Evolutionary conservation across 1,139 yeast genomes (phyloP).

Genomic region (Yamadazyma siamensis): DNA sequence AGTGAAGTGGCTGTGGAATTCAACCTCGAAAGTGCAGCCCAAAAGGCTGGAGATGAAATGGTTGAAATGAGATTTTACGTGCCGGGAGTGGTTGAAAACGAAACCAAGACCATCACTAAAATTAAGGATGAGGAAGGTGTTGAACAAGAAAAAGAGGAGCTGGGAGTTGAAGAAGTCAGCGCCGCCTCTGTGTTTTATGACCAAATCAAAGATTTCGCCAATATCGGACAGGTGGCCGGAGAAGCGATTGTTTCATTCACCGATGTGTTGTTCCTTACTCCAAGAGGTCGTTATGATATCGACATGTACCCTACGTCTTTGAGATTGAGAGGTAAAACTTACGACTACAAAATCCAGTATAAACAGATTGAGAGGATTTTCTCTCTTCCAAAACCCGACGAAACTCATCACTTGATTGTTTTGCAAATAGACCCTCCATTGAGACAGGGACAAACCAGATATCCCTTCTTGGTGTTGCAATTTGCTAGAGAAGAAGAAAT

Average conservation of each 20-base stretch:
- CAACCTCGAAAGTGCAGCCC: slow-evolving; percentile 52
- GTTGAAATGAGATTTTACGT: slow-evolving; percentile 92
- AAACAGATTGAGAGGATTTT: slow-evolving; percentile 87
- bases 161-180: slow-evolving; percentile 55
- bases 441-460: slow-evolving; percentile 90
- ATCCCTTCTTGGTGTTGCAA: slow-evolving; percentile 88
- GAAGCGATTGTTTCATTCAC: slow-evolving; percentile 95
- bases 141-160: slow-evolving; percentile 37
- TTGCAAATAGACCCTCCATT: slow-evolving; percentile 93
- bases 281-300: slow-evolving; percentile 97
- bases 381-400: slow-evolving; percentile 92
- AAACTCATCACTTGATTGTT: slow-evolving; percentile 80
- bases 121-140: slow-evolving; percentile 24
- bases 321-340: slow-evolving; percentile 94
- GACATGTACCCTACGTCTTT: slow-evolving; percentile 88
- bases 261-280: slow-evolving; percentile 89
- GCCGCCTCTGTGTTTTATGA: slow-evolving; percentile 89
- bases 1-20: slow-evolving; percentile 92
- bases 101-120: slow-evolving; percentile 33
- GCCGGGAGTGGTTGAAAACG: slow-evolving; percentile 70
- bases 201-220: slow-evolving; percentile 90
- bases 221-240: slow-evolving; percentile 92
- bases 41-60: slow-evolving; percentile 85
- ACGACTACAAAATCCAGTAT: slow-evolving; percentile 93
- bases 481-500: slow-evolving; percentile 87